Conservation (phyloP, 2,329 filamentous ascomycete genomes). For the Malbranchea cinnamomea region DNA sequence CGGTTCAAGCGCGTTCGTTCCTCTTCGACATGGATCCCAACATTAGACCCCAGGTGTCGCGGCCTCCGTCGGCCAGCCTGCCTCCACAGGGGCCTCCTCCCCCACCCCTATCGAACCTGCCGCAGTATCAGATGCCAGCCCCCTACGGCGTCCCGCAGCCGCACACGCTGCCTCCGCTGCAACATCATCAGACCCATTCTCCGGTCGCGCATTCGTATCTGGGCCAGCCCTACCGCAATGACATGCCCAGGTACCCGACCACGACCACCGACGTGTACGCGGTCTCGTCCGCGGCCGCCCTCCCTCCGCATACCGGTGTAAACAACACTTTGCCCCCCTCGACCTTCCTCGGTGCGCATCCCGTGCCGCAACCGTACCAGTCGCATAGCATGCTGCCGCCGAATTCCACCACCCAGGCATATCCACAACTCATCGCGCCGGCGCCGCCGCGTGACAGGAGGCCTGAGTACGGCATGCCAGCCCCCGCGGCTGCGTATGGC, state of each 20-base stretch:
- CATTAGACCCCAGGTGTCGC: conserved; percentile 28
- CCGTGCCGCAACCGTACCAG: conserved; percentile 25
- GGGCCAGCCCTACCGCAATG: conserved; percentile 27
- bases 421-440: conserved; percentile 62
- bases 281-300: conserved; percentile 26
- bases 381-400: conserved; percentile 47
- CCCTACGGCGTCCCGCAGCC: conserved; percentile 30
- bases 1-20: conserved; percentile 6
- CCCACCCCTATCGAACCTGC: conserved; percentile 31
- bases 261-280: conserved; percentile 29
- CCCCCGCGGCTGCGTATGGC: conserved; percentile 55
- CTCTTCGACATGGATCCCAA: conserved; percentile 26
- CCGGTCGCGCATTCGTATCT: conserved; percentile 28
- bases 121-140: conserved; percentile 32
- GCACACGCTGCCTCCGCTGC: conserved; percentile 31
- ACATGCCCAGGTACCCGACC: conserved; percentile 28
- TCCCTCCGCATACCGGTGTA: conserved; percentile 28
- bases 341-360: conserved; percentile 26
- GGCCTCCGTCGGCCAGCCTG: conserved; percentile 30
- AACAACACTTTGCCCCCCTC: conserved; percentile 28
- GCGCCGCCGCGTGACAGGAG: conserved; percentile 42
- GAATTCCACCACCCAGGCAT: conserved; percentile 49
- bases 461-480: conserved; percentile 48
- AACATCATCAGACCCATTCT: conserved; percentile 31
- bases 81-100: conserved; percentile 25